Conservation (phyloP, 345 rosid species). For the Viola odorata region DNA sequence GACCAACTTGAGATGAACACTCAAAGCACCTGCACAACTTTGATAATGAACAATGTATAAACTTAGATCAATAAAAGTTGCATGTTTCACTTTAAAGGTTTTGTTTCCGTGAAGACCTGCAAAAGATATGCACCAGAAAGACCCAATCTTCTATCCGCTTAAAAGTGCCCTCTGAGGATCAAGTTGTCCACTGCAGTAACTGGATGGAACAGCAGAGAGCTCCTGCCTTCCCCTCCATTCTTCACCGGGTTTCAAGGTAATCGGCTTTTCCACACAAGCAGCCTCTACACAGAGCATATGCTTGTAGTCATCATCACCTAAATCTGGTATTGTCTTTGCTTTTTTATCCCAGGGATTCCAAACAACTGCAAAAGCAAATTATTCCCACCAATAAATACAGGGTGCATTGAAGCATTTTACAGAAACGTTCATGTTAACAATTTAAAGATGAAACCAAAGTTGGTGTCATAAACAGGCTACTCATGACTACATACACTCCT, state of each 20-base stretch:
- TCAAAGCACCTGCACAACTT: too few relatives aligned
- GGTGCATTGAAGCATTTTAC: background rate
- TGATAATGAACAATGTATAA: too few relatives aligned
- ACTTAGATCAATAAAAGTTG: too few relatives aligned
- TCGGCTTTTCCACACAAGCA: slow-evolving; percentile 71
- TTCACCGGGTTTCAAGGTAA: slow-evolving; percentile 76
- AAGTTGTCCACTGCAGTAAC: slow-evolving; percentile 28
- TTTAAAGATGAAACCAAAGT: background rate
- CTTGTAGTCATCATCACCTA: slow-evolving; percentile 48
- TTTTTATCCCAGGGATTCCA: slow-evolving; percentile 99
- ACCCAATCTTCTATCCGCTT: slow-evolving; percentile 3
- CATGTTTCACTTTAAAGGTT: background rate
- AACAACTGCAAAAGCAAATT: slow-evolving; percentile 46
- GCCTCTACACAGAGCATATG: slow-evolving; percentile 93
- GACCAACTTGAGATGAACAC: too few relatives aligned
- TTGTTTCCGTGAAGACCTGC: slow-evolving; percentile 27
- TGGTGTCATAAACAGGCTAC: too few relatives aligned
- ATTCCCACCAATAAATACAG: background rate
- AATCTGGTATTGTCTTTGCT: slow-evolving; percentile 77
- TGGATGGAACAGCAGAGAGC: slow-evolving; percentile 23
- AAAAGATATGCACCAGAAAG: slow-evolving; percentile 12
- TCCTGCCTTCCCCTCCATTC: slow-evolving; percentile 27
- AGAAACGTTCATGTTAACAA: background rate
- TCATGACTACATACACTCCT: too few relatives aligned
- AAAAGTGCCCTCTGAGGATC: slow-evolving; percentile 9